Evolutionary conservation across 169 alveolate species (phyloP).

Genomic region (Plasmodium vivax): DNA sequence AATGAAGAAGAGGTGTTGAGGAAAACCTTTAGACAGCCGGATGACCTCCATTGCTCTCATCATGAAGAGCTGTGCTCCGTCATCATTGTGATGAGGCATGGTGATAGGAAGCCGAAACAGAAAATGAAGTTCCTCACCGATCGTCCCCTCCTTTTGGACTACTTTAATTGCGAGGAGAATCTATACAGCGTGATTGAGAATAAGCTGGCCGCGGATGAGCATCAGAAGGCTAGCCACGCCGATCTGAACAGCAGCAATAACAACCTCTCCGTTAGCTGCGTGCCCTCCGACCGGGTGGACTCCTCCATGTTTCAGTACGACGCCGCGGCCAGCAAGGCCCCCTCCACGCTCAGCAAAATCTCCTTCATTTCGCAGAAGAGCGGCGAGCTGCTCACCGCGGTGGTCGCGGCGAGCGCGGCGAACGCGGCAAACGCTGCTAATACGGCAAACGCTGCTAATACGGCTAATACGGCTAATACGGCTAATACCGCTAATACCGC

Average conservation of each 20-base stretch:
- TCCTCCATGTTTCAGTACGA: neutral
- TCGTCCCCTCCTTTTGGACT: slow-evolving; percentile 86
- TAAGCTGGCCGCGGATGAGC: slow-evolving; percentile 6
- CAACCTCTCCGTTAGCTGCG: neutral
- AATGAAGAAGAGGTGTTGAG: slow-evolving; percentile 79
- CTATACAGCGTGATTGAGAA: slow-evolving; percentile 26
- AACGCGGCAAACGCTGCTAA: neutral
- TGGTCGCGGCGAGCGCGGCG: neutral
- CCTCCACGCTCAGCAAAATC: neutral
- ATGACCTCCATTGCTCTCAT: slow-evolving; percentile 72
- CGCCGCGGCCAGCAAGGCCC: neutral
- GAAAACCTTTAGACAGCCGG: slow-evolving; percentile 80
- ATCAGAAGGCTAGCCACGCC: neutral
- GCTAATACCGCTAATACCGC: no score
- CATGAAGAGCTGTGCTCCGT: slow-evolving; percentile 95
- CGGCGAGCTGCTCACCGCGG: neutral
- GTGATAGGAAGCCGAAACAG: slow-evolving; percentile 97
- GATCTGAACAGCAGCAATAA: neutral
- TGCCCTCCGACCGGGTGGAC: neutral
- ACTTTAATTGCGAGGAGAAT: slow-evolving; percentile 78
- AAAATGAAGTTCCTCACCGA: slow-evolving; percentile 94
- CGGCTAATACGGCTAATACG: no score
- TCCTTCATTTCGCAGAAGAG: slow-evolving; percentile 4
- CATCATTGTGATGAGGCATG: slow-evolving; percentile 98
- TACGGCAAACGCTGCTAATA: neutral